A percentile compares a stretch with the other conserved stretches of the same genome.
These are phyloP conservation scores for Blastobotrys aristatus DNA, from an alignment of 1,139 yeast genomes.

Conservation along the genomic window DNA sequence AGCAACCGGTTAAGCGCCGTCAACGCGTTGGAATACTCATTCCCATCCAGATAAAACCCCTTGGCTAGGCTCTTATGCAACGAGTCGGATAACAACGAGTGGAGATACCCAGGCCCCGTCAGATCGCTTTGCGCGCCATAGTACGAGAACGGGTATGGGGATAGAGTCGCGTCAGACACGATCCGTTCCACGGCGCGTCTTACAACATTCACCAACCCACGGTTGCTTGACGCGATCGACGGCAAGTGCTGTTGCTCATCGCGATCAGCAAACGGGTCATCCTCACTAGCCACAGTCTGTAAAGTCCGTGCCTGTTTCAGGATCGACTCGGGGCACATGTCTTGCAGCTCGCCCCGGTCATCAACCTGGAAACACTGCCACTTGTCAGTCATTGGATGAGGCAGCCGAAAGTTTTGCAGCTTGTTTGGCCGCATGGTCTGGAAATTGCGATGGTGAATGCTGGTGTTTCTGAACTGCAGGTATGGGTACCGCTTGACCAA, in stretches of 20 bases:
- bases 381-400: conserved; percentile 30
- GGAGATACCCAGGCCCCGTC: conserved; percentile 15
- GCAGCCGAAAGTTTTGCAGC: conserved; percentile 23
- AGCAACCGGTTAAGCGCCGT: conserved; percentile 22
- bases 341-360: conserved; percentile 28
- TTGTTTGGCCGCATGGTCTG: conserved; percentile 24
- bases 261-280: conserved; percentile 5
- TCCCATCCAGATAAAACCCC: conserved; percentile 25
- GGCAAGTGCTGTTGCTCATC: neutral
- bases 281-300: neutral
- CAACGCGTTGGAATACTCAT: conserved; percentile 25
- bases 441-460: neutral
- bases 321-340: conserved; percentile 22
- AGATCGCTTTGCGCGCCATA: conserved; percentile 4
- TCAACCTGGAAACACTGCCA: conserved; percentile 36
- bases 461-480: conserved; percentile 22
- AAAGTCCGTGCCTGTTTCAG: conserved; percentile 15
- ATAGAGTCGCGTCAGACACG: conserved; percentile 10
- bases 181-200: conserved; percentile 14
- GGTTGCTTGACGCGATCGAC: conserved; percentile 13
- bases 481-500: conserved; percentile 28
- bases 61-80: conserved; percentile 22
- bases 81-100: conserved; percentile 22
- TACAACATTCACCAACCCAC: conserved; percentile 11
- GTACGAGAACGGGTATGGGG: conserved; percentile 10